These are phyloP conservation scores for Collybia sp. DNA, from an alignment of 768 basidiomycete species.

Conservation along the genomic window DNA sequence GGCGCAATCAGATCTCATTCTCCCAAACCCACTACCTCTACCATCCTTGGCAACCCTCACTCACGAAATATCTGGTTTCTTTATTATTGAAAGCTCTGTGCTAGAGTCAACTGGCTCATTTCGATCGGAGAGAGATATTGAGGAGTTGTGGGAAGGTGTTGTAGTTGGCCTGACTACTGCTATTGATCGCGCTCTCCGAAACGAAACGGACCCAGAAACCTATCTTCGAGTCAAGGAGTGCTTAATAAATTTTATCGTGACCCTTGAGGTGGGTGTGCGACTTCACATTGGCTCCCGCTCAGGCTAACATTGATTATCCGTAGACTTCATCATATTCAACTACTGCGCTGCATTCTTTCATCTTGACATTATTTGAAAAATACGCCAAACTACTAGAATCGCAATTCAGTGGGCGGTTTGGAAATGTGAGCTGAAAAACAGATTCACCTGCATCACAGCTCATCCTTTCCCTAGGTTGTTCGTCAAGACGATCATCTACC, in stretches of 20 bases:
- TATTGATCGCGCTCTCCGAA: conserved; percentile 67
- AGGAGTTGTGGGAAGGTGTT: conserved; percentile 92
- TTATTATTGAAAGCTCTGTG: conserved; percentile 93
- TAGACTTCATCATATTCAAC: conserved; percentile 88
- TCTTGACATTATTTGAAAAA: conserved; percentile 86
- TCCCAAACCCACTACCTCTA: conserved; percentile 69
- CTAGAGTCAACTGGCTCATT: conserved; percentile 85
- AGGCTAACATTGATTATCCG: neutral
- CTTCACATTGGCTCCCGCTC: neutral
- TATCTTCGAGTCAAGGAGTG: conserved; percentile 83
- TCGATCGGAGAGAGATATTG: conserved; percentile 86
- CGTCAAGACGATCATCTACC: conserved; percentile 84
- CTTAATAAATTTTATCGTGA: conserved; percentile 83
- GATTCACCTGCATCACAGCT: neutral
- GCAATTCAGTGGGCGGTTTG: conserved; percentile 79
- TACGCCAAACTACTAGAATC: conserved; percentile 79
- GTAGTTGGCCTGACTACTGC: conserved; percentile 67
- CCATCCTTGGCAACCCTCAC: conserved; percentile 69
- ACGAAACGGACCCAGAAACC: conserved; percentile 74
- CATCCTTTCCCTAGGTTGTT: conserved; percentile 53
- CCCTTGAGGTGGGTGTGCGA: conserved; percentile 65
- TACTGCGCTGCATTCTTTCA: conserved; percentile 73
- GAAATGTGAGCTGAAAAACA: conserved; percentile 48
- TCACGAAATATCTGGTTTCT: conserved; percentile 95
- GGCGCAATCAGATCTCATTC: conserved; percentile 97